phyloP scores from a whole-genome alignment of 768 basidiomycete genomes.

The Terana coerulea region DNA sequence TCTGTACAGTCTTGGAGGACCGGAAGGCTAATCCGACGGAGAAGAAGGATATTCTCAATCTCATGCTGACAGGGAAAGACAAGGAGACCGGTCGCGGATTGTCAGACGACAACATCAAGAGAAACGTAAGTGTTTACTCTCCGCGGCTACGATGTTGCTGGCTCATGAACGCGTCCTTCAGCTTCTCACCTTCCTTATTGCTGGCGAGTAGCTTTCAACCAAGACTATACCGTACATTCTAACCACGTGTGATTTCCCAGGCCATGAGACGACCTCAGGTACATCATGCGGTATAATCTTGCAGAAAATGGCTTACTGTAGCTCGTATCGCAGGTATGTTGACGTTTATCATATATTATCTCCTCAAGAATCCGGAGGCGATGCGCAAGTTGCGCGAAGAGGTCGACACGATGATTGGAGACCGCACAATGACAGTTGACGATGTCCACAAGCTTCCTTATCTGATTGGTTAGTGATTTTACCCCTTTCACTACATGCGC shows the following conservation, averaged over 20 bases:
- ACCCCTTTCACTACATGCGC: too few species aligned
- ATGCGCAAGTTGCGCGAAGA: slow-evolving; percentile 44
- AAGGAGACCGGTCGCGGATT: slow-evolving; percentile 39
- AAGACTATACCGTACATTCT: too few species aligned
- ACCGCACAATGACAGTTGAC: slow-evolving; percentile 33
- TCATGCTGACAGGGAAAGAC: slow-evolving; percentile 44
- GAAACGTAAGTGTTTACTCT: slow-evolving; percentile 32
- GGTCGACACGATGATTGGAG: slow-evolving; percentile 42
- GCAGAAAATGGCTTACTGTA: too few species aligned
- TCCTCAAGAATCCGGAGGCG: slow-evolving; percentile 40
- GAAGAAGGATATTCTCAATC: slow-evolving; percentile 41
- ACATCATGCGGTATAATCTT: too few species aligned
- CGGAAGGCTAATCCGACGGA: slow-evolving; percentile 35
- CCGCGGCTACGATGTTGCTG: neutral
- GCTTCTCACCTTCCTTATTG: slow-evolving; percentile 49
- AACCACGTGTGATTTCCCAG: slow-evolving; percentile 14
- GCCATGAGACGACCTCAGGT: slow-evolving; percentile 38
- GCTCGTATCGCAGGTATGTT: slow-evolving; percentile 27
- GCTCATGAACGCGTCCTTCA: slow-evolving; percentile 8
- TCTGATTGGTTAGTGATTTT: slow-evolving; percentile 29
- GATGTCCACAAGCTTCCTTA: slow-evolving; percentile 43
- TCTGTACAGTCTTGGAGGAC: slow-evolving; percentile 33
- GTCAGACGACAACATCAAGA: slow-evolving; percentile 37
- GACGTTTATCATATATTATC: slow-evolving; percentile 40
- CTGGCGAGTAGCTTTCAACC: too few species aligned